Evolutionary conservation across 2,329 filamentous ascomycete genomes (phyloP).

Genomic region (Pezicula rhizophila): DNA sequence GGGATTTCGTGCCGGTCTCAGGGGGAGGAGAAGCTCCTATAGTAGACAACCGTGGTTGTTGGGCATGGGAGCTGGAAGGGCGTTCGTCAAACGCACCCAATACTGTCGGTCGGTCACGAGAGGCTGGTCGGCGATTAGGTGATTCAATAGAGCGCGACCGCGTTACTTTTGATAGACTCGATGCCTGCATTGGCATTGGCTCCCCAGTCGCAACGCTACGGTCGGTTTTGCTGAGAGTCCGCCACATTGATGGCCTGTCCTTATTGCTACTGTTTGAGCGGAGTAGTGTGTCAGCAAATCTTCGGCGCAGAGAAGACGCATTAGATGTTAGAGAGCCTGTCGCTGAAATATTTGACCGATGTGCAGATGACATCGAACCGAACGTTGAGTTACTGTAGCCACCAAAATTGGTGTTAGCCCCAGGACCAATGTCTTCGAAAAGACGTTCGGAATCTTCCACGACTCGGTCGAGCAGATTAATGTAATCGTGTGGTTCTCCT

Average conservation of each 20-base stretch:
- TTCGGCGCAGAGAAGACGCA: slow-evolving; percentile 75
- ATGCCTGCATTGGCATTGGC: slow-evolving; percentile 30
- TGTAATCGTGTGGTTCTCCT: slow-evolving; percentile 72
- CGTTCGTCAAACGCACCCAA: slow-evolving; percentile 59
- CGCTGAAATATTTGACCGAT: slow-evolving; percentile 20
- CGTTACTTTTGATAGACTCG: slow-evolving; percentile 61
- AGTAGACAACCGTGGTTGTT: slow-evolving; percentile 19
- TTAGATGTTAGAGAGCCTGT: slow-evolving; percentile 78
- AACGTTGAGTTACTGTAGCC: slow-evolving; percentile 13
- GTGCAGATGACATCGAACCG: slow-evolving; percentile 20
- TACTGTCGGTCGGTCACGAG: slow-evolving; percentile 54
- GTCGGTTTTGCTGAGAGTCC: slow-evolving; percentile 79
- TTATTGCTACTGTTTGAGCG: slow-evolving; percentile 76
- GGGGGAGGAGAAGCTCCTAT: slow-evolving; percentile 26
- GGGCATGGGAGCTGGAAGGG: slow-evolving; percentile 50
- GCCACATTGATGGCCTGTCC: slow-evolving; percentile 71
- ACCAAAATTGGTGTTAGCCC: slow-evolving; percentile 16
- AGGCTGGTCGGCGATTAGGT: slow-evolving; percentile 49
- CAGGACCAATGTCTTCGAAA: slow-evolving; percentile 59
- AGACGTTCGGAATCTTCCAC: slow-evolving; percentile 85
- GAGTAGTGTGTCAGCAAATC: slow-evolving; percentile 73
- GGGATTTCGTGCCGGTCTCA: slow-evolving; percentile 37
- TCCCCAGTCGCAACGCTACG: slow-evolving; percentile 55
- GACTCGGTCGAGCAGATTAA: slow-evolving; percentile 80
- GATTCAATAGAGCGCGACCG: slow-evolving; percentile 73